Conservation (phyloP, 495 filamentous ascomycete species). For the Oleoguttula mirabilis region DNA sequence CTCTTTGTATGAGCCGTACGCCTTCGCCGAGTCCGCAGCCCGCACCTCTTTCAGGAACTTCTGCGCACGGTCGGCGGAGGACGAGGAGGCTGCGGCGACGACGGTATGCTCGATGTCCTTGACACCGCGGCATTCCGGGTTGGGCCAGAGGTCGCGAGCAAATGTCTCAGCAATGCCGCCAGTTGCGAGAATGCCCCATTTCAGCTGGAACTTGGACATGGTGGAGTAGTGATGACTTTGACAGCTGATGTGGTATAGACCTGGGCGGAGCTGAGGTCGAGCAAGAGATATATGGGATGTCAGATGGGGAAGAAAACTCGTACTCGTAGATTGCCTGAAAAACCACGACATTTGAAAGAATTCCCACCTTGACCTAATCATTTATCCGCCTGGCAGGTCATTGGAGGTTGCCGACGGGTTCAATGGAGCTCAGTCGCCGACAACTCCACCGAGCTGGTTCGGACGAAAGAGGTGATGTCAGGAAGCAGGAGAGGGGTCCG, state of each 20-base stretch:
- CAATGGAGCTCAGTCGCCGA: not conserved
- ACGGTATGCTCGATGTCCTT: constrained; percentile 67
- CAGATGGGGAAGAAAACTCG: not conserved
- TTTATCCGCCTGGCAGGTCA: no score
- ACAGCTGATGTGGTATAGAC: not conserved
- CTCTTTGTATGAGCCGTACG: constrained; percentile 71
- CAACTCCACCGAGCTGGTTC: no score
- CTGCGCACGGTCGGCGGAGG: constrained; percentile 51
- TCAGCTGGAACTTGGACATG: constrained; percentile 19
- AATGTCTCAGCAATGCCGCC: constrained; percentile 71
- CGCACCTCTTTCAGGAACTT: constrained; percentile 58
- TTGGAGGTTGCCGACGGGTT: no score
- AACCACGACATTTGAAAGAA: not conserved
- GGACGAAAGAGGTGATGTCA: no score
- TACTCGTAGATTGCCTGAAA: not conserved
- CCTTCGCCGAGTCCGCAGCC: constrained; percentile 51
- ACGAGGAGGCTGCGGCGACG: constrained; percentile 71
- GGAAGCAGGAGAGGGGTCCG: no score
- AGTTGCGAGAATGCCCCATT: constrained; percentile 43
- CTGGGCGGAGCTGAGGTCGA: not conserved
- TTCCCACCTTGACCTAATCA: no score
- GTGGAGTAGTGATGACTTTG: constrained; percentile 1
- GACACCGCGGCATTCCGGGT: constrained; percentile 59
- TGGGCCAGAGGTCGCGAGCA: constrained; percentile 67
- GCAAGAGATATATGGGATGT: not conserved